Evolutionary conservation across 305 asterid species (phyloP).

Genomic region (Solanum hybrid): DNA sequence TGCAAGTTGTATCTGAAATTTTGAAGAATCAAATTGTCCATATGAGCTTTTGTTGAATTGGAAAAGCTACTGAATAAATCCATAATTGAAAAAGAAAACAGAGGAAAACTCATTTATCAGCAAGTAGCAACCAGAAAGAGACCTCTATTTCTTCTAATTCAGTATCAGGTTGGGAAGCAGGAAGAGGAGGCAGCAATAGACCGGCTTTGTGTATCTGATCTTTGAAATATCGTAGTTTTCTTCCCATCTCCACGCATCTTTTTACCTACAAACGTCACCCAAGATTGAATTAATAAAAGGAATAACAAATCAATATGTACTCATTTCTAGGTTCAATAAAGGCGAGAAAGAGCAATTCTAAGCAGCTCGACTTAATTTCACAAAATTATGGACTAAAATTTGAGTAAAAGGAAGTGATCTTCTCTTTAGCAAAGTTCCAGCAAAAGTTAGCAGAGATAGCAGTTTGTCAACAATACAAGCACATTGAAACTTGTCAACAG

Average conservation of each 20-base stretch:
- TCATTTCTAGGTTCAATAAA: not conserved
- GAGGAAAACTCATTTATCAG: not conserved
- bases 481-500: not conserved
- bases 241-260: constrained; percentile 94
- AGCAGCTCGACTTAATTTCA: not conserved
- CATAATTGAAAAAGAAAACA: constrained; percentile 9
- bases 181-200: constrained; percentile 45
- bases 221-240: constrained; percentile 79
- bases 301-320: not conserved
- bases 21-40: not conserved
- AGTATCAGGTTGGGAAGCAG: constrained; percentile 68
- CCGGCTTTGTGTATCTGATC: constrained; percentile 92
- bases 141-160: constrained; percentile 96
- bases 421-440: not conserved
- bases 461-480: not conserved
- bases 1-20: constrained; percentile 59
- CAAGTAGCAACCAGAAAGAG: constrained; percentile 13
- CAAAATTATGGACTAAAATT: not conserved
- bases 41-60: constrained; percentile 1
- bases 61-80: not conserved
- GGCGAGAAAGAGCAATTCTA: not conserved
- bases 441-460: not conserved
- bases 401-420: not conserved
- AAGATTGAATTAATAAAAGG: not conserved
- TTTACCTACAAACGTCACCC: constrained; percentile 47